Conservation (phyloP, 1,284 basidiomycete species). For the Cutaneotrichosporon curvatum region DNA sequence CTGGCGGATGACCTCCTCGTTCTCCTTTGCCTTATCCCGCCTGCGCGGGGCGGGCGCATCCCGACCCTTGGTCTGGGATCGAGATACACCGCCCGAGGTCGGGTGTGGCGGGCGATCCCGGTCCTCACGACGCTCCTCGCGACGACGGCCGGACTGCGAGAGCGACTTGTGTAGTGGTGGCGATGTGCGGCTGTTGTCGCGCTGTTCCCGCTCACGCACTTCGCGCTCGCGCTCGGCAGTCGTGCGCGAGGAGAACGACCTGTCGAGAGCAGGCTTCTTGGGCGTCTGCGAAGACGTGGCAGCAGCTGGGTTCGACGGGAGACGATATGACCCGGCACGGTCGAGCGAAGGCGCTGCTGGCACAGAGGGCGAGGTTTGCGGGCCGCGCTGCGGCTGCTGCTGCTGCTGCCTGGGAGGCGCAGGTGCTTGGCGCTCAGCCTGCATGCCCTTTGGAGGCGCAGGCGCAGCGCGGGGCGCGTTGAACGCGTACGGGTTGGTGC, state of each 20-base stretch:
- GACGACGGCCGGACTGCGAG: conserved; percentile 29
- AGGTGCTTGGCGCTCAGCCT: conserved; percentile 16
- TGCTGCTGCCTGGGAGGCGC: background rate
- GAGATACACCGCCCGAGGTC: conserved; percentile 1
- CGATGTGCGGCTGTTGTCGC: conserved; percentile 11
- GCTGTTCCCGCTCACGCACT: no score
- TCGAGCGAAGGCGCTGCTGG: conserved; percentile 1
- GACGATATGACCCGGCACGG: conserved; percentile 17
- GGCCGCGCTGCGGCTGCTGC: conserved; percentile 9
- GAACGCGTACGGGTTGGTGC: conserved; percentile 5
- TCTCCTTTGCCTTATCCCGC: conserved; percentile 79
- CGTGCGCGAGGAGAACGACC: conserved; percentile 48
- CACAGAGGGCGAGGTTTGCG: conserved; percentile 7
- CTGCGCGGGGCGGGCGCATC: conserved; percentile 63
- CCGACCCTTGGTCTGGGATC: conserved; percentile 19
- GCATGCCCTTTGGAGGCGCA: conserved; percentile 9
- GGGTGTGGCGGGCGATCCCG: conserved; percentile 9
- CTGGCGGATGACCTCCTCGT: conserved; percentile 83
- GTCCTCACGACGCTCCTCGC: conserved; percentile 15
- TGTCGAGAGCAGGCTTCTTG: conserved; percentile 28
- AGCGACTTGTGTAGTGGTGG: conserved; percentile 37
- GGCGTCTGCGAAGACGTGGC: conserved; percentile 26
- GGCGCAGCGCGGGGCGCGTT: conserved; percentile 16
- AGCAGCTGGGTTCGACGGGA: conserved; percentile 18
- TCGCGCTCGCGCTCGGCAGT: conserved; percentile 11